Evolutionary conservation across 2,329 filamentous ascomycete species (phyloP).

Genomic region (Fusarium albidum): DNA sequence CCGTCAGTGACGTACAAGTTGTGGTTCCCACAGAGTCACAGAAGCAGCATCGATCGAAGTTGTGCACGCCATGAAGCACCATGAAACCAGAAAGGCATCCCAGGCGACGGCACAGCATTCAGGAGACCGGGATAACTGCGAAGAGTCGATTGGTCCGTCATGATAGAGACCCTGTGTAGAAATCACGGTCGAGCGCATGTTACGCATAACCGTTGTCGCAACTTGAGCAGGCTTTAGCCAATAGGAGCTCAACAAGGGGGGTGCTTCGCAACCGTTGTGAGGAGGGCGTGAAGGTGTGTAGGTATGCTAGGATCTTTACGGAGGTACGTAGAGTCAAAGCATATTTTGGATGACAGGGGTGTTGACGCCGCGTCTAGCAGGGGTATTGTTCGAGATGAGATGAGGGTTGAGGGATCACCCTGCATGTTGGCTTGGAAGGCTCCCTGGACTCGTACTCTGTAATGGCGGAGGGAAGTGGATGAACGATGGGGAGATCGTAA

Average conservation of each 20-base stretch:
- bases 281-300: constrained; percentile 18
- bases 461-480: constrained; percentile 13
- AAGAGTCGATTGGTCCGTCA: constrained; percentile 52
- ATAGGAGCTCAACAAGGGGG: constrained; percentile 46
- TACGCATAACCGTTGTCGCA: constrained; percentile 62
- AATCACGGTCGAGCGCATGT: constrained; percentile 61
- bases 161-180: constrained; percentile 55
- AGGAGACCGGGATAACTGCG: constrained; percentile 45
- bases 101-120: constrained; percentile 12
- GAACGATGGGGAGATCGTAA: constrained; percentile 35
- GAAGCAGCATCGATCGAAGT: constrained; percentile 21
- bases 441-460: constrained; percentile 16
- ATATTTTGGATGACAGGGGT: constrained; percentile 30
- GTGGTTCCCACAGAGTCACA: constrained; percentile 10
- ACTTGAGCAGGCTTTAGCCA: constrained; percentile 48
- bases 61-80: constrained; percentile 24
- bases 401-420: constrained; percentile 17
- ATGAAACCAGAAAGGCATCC: constrained; percentile 19
- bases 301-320: constrained; percentile 24
- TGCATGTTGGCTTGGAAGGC: constrained; percentile 12
- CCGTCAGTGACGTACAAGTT: constrained; percentile 21
- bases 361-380: constrained; percentile 4
- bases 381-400: constrained; percentile 31
- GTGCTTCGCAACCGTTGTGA: constrained; percentile 33
- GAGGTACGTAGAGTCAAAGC: constrained; percentile 19